Base-by-base conservation (phyloP, 2,329 filamentous ascomycete genomes). In the Alternaria sp. region DNA sequence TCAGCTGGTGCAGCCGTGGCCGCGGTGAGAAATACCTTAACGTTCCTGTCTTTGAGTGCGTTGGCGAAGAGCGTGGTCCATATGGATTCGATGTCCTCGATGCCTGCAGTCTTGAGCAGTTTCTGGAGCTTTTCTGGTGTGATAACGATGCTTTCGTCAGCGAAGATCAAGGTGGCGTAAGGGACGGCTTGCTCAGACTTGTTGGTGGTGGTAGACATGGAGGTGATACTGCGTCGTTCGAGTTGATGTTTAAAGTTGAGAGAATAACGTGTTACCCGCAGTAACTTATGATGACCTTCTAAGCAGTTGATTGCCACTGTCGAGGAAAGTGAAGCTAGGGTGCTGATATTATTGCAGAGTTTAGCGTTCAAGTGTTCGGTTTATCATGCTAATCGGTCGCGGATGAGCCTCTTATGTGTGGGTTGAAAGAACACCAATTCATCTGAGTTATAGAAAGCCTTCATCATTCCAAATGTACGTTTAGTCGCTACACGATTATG, bases 131-230 rank as follows among this genome's bases (percentile, higher is more conserved):
- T 98, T 84, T 98, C 95, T 86, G 95, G 86, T 80, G 94, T 96
- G 86, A 98, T 92, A 79, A 96, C 92, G 79, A 98, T 83, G 84
- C 88, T 90, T 76, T 97, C 94, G 88, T 99, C 95, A 82, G 94
- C 94, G 82, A 98, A 92, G 87, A 98, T 97, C 83, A 99, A 90
- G 82, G 94, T 92, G 80, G 95, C 95, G 88, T 97, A 98, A 79
- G 94, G 96, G 80, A 89, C 88, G 80, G 94, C 94, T 82, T 57
- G 65, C 42, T 72, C 70, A 23, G 67, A 60, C n/a, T 63, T 65
- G 60, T 63, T 54, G 53, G 53, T 56, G n/a, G 44, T 26, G 21
- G 44, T 26, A 36, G 48, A 54, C 56, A 59, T 65, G 28, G 33
- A 53, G 33, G 21, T 40, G 46, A 41, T 42, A 21, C 26, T 28